phyloP scores from a whole-genome alignment of 2,329 filamentous ascomycete species.

The Erysiphe pulchra region DNA sequence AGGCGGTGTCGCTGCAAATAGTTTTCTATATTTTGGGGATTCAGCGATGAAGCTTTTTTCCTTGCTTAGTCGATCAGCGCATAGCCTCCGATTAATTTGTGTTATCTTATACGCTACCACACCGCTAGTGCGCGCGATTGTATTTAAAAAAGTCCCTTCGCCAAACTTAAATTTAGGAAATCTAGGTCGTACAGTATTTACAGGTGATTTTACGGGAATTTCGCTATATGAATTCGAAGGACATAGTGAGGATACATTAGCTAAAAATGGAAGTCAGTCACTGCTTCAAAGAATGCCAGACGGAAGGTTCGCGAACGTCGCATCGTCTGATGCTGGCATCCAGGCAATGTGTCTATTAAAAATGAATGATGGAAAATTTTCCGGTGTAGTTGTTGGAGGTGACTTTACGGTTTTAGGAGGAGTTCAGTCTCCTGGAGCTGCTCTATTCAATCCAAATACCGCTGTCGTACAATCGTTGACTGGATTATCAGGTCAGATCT shows the following conservation, averaged over 20 bases:
- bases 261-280: conserved; percentile 54
- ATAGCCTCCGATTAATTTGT: conserved; percentile 14
- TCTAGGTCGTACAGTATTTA: conserved; percentile 62
- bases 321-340: conserved; percentile 61
- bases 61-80: conserved; percentile 10
- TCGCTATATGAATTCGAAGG: conserved; percentile 70
- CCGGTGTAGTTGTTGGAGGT: conserved; percentile 65
- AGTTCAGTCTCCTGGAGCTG: conserved; percentile 50
- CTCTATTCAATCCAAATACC: conserved; percentile 52
- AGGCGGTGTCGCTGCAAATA: background rate
- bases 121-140: conserved; percentile 23
- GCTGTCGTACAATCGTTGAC: conserved; percentile 44
- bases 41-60: conserved; percentile 13
- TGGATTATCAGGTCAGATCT: conserved; percentile 66
- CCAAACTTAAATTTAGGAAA: conserved; percentile 51
- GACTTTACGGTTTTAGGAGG: conserved; percentile 85
- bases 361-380: conserved; percentile 34
- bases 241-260: conserved; percentile 43
- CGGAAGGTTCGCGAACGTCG: conserved; percentile 50
- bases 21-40: conserved; percentile 1
- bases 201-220: conserved; percentile 74
- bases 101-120: conserved; percentile 10
- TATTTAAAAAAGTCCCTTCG: conserved; percentile 34
- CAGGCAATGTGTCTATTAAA: conserved; percentile 66
- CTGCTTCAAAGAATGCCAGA: conserved; percentile 66